Evolutionary conservation across 2,329 filamentous ascomycete genomes (phyloP).

Genomic region (Didymella pinodella): DNA sequence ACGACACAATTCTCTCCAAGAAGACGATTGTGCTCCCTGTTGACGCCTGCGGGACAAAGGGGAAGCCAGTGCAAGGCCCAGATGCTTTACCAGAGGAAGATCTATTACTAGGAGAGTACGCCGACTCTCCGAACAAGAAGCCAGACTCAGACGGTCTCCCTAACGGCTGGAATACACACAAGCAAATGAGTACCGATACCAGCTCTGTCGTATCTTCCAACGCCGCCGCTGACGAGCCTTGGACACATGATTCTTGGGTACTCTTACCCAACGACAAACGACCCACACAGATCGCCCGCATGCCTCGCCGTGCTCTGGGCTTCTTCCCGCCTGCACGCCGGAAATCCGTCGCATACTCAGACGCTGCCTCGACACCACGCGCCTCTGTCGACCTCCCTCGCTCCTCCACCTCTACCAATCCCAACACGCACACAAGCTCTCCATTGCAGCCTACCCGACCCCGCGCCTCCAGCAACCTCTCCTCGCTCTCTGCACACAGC

Average conservation of each 20-base stretch:
- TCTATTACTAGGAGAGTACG: slow-evolving; percentile 45
- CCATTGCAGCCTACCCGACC: slow-evolving; percentile 51
- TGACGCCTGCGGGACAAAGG: slow-evolving; percentile 85
- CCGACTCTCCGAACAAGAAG: slow-evolving; percentile 29
- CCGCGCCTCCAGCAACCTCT: slow-evolving; percentile 50
- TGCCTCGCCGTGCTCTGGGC: slow-evolving; percentile 80
- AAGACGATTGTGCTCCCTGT: slow-evolving; percentile 85
- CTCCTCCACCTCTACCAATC: slow-evolving; percentile 49
- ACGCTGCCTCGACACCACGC: slow-evolving; percentile 67
- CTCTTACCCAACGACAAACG: slow-evolving; percentile 74
- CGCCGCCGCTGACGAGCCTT: slow-evolving; percentile 70
- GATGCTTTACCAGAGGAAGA: slow-evolving; percentile 50
- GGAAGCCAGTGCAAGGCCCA: slow-evolving; percentile 61
- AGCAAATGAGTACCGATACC: slow-evolving; percentile 44
- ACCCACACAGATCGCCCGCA: slow-evolving; percentile 84
- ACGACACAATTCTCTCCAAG: slow-evolving; percentile 86
- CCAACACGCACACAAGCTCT: slow-evolving; percentile 38
- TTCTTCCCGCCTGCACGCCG: slow-evolving; percentile 91
- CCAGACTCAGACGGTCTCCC: slow-evolving; percentile 37
- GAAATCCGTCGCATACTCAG: slow-evolving; percentile 77
- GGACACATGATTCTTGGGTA: slow-evolving; percentile 91
- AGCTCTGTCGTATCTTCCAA: slow-evolving; percentile 47
- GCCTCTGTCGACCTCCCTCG: slow-evolving; percentile 69
- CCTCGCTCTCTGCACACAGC: slow-evolving; percentile 47
- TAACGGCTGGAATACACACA: slow-evolving; percentile 50